phyloP scores from a whole-genome alignment of 192 early-diverging fungal genomes.

The Coemansia sp. region DNA sequence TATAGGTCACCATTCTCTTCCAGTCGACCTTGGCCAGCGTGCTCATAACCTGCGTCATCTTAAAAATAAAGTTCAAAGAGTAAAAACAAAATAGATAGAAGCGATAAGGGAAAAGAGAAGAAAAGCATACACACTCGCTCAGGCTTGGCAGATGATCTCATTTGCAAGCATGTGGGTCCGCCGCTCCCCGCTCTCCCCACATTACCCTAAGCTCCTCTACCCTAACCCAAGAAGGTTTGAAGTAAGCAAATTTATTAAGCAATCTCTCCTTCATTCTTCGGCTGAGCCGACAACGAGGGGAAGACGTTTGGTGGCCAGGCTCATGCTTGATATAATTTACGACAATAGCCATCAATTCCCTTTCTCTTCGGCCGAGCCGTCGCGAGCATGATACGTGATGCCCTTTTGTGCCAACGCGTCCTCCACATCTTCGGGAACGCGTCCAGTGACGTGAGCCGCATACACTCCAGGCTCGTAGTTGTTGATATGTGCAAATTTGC shows the following conservation, averaged over 20 bases:
- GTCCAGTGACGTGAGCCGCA: constrained; percentile 71
- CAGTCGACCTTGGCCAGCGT: constrained; percentile 52
- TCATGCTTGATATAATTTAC: too few species aligned
- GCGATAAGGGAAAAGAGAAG: background rate
- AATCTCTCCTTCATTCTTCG: constrained; percentile 25
- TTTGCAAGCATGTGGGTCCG: background rate
- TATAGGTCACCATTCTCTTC: constrained; percentile 36
- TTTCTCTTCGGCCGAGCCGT: constrained; percentile 46
- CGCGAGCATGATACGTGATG: constrained; percentile 68
- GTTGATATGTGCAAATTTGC: constrained; percentile 64
- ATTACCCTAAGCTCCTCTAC: background rate
- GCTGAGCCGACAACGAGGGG: constrained; percentile 34
- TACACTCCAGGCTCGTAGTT: constrained; percentile 66
- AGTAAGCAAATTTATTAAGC: background rate
- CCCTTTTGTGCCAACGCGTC: constrained; percentile 69
- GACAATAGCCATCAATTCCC: too few species aligned
- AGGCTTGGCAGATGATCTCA: background rate
- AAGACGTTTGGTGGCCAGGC: too few species aligned
- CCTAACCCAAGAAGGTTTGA: background rate
- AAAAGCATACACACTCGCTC: background rate
- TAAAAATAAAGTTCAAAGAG: background rate
- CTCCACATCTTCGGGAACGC: constrained; percentile 73
- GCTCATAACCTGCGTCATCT: constrained; percentile 47
- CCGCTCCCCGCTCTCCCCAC: background rate
- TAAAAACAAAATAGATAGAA: background rate